Base-by-base conservation (phyloP, 2,329 filamentous ascomycete genomes). In the Colletotrichum sp. region DNA sequence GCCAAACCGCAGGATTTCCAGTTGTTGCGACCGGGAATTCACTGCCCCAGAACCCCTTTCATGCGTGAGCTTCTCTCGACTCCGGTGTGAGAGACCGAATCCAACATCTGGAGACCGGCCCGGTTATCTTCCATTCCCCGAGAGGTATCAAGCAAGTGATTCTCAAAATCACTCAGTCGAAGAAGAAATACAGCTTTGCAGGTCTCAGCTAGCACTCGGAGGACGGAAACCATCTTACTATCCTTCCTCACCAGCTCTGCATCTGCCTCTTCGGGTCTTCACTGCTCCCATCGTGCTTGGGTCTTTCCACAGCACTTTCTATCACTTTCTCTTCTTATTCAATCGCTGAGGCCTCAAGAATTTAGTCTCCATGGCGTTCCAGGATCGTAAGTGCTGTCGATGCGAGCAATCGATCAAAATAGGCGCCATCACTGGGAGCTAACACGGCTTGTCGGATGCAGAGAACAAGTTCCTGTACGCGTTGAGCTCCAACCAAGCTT, bases 401-500 rank as follows among this genome's bases (percentile, higher is more conserved):
- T 30, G n/a, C 28, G 18, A 24, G 56, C 8, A 10, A 16, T 9
- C 15, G 15, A 61, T 8, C 58, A 61, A 61, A 32, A 61, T n/a
- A 48, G 38, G 38, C 38, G 38, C 38, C 38, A 48, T 48, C 18
- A 21, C 18, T 32, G 16, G n/a, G 15, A 26, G 52, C 75, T 77
- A 21, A 77, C 55, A 13, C 24, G 43, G 16, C 5, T 15, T 34
- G 26, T 38, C 38, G 7, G 21, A 43, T 78, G 55, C 81, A 87
- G 86, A 88, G 87, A 91, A 93, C 84, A 85, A 87, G 76, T 93
- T 93, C 80, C 85, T 89, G 79, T 89, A 90, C 80, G 91, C 92
- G 76, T 84, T 96, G 80, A 89, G 89, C 84, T 91, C 90, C 79
- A 96, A 96, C 86, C 90, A 91, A 78, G 88, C 92, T 78, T 96